Evolutionary conservation across 805 yeast genomes (phyloP), one percentile per base, ranked within the genome.

Genomic region (Metschnikowia vanudenii): DNA sequence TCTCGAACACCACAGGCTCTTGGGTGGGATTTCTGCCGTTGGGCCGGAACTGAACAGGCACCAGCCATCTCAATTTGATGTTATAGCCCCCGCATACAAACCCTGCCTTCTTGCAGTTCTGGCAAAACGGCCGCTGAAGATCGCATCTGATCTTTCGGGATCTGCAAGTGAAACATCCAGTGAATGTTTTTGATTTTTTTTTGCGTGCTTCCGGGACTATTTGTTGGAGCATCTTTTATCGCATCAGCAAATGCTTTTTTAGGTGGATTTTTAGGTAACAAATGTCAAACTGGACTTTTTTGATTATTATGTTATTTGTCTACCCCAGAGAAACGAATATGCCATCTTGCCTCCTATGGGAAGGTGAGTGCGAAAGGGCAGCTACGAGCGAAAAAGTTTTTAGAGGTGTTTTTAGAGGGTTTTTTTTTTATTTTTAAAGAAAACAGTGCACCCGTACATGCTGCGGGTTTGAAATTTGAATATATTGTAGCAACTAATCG

Each of bases 91-190:
- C 88, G 59, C 97, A 90, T 3, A 71, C 68, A 22, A 86, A 61
- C 0, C 84, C 82, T 0, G 88, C 76, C 57, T 81, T 82, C 34
- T 71, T 70, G 63, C 97, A 90, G 47, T 86, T 75, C n/a, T 64
- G 60, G 64, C 97, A 90, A 12, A 67, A 61, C 0, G 97, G 97
- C 52, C 75, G 76, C 13, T 74, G 69, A 46, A 85, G 69, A 61
- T 88, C 96, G 64, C 97, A 90, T 47, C 86, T 82, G 39, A 89
- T 83, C 63, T 88, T 86, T 37, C 96, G 65, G 13, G 83, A 70
- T 37, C 96, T 74, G 58, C 97, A 89, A 0, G 96, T 87, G 72
- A 88, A 88, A 61, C 97, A 90, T 1, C 96, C 97, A 0, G 87
- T 82, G 59, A 88, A 89, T 0, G 94, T 82, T 60, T 89, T 90